Evolutionary conservation across 1,284 basidiomycete species (phyloP), one percentile per base, ranked within the genome.

Genomic region (Porogramme epimiltina): DNA sequence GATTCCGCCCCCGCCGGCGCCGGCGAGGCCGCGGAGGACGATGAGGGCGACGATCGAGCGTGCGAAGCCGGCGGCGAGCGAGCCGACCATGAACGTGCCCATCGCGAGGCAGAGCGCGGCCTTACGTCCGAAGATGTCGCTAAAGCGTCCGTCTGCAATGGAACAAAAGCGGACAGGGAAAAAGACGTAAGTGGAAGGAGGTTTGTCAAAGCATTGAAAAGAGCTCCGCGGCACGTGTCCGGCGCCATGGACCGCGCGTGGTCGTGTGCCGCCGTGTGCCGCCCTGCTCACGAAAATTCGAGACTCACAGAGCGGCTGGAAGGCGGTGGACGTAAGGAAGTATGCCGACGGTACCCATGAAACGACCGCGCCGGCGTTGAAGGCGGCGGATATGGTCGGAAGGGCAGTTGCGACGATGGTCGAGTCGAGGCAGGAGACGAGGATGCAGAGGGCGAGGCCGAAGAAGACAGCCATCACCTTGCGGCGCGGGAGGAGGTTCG

Each of bases 51-150:
- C 71, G 62, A 92, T 87, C 0, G 73, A 81, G 62, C 76, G 77
- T 2, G 83, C 79, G 59, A 87, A 79, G 0, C 83, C 83, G 9
- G 82, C 76, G 19, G 77, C 69, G 20, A 88, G 67, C 59, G 82
- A 80, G 49, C 85, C 81, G 34, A 88, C 65, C 69, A 87, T 79
- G 66, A 85, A 86, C 38, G 89, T 72, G 11, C 69, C 64, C 74
- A 89, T 81, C 3, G 79, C 78, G 6, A 79, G 67, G 37, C 82
- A 77, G 37, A 91, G 71, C 0, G 82, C 80, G 18, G 72, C 68
- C 64, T 92, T 91, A 25, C 90, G 75, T 16, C 89, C 90, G 59
- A 90, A 91, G 31, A 88, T 89, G 59, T 92, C 89, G 43, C 74
- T 84, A 73, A 89, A 80, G 5, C 86, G 78, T 28, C 87, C 87